phyloP scores from a whole-genome alignment of 2,329 filamentous ascomycete species.

The Geosmithia putterillii region DNA sequence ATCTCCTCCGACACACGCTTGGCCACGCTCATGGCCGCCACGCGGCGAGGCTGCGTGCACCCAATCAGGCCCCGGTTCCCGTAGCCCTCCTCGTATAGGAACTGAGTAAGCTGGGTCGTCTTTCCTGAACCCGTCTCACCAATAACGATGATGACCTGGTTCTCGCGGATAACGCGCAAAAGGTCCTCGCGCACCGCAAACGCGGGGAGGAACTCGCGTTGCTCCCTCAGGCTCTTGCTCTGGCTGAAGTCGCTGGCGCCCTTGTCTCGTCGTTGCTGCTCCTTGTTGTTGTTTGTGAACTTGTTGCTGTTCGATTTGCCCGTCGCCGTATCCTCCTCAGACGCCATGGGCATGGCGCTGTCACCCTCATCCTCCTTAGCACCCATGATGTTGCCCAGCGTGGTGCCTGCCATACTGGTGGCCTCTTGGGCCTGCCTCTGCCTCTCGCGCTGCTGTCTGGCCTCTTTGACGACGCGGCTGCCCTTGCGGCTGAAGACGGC shows the following conservation, averaged over 20 bases:
- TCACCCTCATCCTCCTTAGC: conserved; percentile 89
- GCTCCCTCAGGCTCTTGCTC: conserved; percentile 80
- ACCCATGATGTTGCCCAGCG: conserved; percentile 89
- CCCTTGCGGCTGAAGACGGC: conserved; percentile 95
- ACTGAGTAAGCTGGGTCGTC: conserved; percentile 94
- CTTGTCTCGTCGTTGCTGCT: conserved; percentile 64
- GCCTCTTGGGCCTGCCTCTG: conserved; percentile 92
- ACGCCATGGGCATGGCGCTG: conserved; percentile 67
- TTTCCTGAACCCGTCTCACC: conserved; percentile 97
- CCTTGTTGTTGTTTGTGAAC: conserved; percentile 85
- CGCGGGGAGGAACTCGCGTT: conserved; percentile 84
- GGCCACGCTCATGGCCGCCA: conserved; percentile 97
- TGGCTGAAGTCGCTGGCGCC: conserved; percentile 86
- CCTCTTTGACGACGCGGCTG: conserved; percentile 83
- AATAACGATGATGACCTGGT: conserved; percentile 93
- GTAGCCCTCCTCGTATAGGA: conserved; percentile 91
- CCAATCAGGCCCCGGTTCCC: conserved; percentile 80
- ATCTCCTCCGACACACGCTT: conserved; percentile 98
- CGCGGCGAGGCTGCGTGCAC: conserved; percentile 90
- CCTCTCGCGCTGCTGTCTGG: conserved; percentile 81
- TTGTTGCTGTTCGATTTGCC: conserved; percentile 48
- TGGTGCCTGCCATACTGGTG: conserved; percentile 83
- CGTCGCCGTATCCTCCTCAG: conserved; percentile 46
- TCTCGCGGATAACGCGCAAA: conserved; percentile 83
- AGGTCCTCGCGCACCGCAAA: conserved; percentile 95